Evolutionary conservation across 1,139 yeast genomes (phyloP), one percentile per base, ranked within the genome.

Genomic region (Trichomonascaceae sp.): DNA sequence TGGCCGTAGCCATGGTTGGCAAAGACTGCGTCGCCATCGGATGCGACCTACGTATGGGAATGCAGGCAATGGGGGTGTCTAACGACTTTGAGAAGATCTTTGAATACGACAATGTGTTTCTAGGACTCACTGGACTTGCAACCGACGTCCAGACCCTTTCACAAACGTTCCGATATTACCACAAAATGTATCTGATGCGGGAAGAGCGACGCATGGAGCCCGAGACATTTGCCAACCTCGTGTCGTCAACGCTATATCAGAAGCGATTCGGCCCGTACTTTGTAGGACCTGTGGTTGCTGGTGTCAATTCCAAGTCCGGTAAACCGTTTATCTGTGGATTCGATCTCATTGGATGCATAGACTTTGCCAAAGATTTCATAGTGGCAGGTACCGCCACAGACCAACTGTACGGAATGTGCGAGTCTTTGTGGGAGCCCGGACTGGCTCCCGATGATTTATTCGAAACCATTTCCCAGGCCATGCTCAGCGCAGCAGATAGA

Each of bases 21-120:
- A 87, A 92, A 56, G 96, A 85, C 49, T 92, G 99, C 64, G 85
- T 92, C 40, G 98, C 98, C 31, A 87, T 92, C 50, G 99, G 97
- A 13, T 77, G 92, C 50, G 99, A 92, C 61, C 66, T 89, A 52
- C 76, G 98, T 52, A 67, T 92, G 44, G 99, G 99, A 23, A 76
- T 76, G 57, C 98, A 89, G 59, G 82, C 96, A 5, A 68, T 89
- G 29, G 96, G 97, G 37, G 76, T 92, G 35, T 69, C 95, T 33
- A 85, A 85, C 57, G 78, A 85, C 53, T 92, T 92, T 57, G 97
- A 89, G 53, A 89, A 89, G 65, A 68, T 92, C 43, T 85, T 87
- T 57, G 75, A 73, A 46, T 77, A 75, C 52, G 95, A 89, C 22
- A 79, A 82, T 57, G 81, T 81, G 17, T 84, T 77, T 52, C 64